phyloP scores from a whole-genome alignment of 208 protist species.

The Leishmania tarentolae region DNA sequence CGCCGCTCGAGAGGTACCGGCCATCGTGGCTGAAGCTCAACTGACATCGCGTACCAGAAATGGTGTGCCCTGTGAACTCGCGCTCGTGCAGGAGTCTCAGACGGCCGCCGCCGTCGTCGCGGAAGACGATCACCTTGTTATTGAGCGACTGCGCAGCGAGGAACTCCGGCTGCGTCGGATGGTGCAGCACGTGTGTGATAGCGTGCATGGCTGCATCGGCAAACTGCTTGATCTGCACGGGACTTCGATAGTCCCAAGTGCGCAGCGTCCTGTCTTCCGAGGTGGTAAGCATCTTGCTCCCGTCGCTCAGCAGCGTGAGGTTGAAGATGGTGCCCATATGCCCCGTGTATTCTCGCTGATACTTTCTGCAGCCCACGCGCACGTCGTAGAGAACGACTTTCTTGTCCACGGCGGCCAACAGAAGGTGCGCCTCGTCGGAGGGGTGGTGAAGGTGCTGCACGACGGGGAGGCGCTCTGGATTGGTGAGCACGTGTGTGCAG shows the following conservation, averaged over 20 bases:
- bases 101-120: conserved; percentile 70
- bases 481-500: conserved; percentile 70
- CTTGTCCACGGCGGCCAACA: conserved; percentile 66
- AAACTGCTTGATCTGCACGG: conserved; percentile 97
- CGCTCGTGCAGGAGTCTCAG: conserved; percentile 88
- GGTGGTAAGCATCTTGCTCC: conserved; percentile 92
- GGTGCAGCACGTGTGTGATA: conserved; percentile 83
- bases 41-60: conserved; percentile 94
- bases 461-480: conserved; percentile 56
- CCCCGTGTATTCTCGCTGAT: conserved; percentile 94
- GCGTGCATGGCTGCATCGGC: conserved; percentile 95
- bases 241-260: conserved; percentile 97
- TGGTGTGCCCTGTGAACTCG: conserved; percentile 92
- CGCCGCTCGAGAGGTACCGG: conserved; percentile 89
- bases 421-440: conserved; percentile 44
- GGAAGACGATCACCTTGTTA: conserved; percentile 95
- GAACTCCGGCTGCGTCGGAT: conserved; percentile 90
- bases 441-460: conserved; percentile 82
- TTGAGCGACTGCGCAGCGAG: conserved; percentile 94
- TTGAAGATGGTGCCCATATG: conserved; percentile 97
- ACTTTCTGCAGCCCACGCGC: conserved; percentile 51
- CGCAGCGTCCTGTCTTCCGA: conserved; percentile 96
- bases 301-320: conserved; percentile 93
- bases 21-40: conserved; percentile 93
- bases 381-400: conserved; percentile 91